phyloP scores from a whole-genome alignment of 1,139 yeast genomes.

The Protomyces inundatus region DNA sequence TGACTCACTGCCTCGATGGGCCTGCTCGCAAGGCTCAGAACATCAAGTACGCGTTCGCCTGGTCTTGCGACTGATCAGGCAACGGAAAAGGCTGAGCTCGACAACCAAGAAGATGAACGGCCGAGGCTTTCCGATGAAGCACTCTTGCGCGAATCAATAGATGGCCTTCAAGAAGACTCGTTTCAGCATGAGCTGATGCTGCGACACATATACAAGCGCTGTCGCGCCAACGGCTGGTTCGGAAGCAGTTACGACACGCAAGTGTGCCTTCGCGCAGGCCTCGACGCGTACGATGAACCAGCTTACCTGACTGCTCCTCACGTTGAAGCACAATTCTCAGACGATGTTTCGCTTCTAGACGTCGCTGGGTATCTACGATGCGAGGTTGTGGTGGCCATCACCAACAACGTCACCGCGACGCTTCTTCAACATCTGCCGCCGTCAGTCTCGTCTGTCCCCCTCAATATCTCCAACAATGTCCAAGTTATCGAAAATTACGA shows the following conservation, averaged over 20 bases:
- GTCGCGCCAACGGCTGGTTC: constrained; percentile 29
- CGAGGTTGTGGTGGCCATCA: constrained; percentile 1
- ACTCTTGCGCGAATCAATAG: no score
- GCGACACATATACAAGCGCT: constrained; percentile 28
- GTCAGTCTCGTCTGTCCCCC: background rate
- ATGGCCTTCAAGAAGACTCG: background rate
- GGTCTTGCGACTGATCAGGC: no score
- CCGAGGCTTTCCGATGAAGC: no score
- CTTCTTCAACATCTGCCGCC: constrained; percentile 12
- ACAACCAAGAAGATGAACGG: no score
- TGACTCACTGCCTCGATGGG: no score
- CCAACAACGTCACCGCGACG: constrained; percentile 9
- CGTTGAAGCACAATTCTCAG: background rate
- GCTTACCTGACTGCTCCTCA: constrained; percentile 2
- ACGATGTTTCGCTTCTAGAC: background rate
- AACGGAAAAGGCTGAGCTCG: no score
- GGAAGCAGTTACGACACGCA: background rate
- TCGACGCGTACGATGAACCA: background rate
- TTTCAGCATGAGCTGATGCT: constrained; percentile 31
- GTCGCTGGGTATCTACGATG: constrained; percentile 14
- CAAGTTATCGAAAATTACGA: constrained; percentile 7
- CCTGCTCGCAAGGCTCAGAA: no score
- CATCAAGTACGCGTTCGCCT: no score
- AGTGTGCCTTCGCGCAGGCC: background rate
- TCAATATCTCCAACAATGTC: background rate